Conservation (phyloP, 179 eudicot species). For the Heliamphora ciliata region DNA sequence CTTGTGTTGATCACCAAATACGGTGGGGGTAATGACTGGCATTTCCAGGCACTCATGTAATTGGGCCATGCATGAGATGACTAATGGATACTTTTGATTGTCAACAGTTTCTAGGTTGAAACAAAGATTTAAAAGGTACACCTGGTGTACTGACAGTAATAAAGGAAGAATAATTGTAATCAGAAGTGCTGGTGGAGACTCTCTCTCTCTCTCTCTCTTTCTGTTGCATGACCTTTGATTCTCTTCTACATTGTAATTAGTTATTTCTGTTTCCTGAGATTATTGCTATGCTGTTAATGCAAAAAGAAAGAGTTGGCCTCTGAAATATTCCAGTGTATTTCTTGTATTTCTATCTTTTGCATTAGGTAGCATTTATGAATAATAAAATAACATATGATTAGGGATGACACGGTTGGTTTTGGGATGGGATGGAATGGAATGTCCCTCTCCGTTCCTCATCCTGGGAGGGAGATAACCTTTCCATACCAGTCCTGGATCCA, state of each 20-base stretch:
- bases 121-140: neutral
- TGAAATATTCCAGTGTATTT: too few relatives aligned
- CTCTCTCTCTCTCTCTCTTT: constrained; percentile 3
- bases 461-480: too few relatives aligned
- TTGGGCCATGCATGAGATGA: neutral
- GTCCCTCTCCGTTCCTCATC: too few relatives aligned
- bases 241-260: neutral
- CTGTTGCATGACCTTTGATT: neutral
- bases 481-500: too few relatives aligned
- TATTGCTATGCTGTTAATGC: neutral
- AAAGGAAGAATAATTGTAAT: neutral
- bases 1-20: neutral
- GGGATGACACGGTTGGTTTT: too few relatives aligned
- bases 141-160: neutral
- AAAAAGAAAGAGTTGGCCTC: neutral
- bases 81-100: neutral
- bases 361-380: too few relatives aligned
- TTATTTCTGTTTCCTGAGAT: neutral
- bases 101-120: neutral
- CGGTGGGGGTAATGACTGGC: neutral
- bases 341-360: too few relatives aligned
- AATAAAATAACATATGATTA: too few relatives aligned
- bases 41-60: neutral
- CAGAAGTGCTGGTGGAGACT: neutral
- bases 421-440: too few relatives aligned